Evolutionary conservation across 75 land plant species (phyloP).

Genomic region (Selaginella moellendorffii): DNA sequence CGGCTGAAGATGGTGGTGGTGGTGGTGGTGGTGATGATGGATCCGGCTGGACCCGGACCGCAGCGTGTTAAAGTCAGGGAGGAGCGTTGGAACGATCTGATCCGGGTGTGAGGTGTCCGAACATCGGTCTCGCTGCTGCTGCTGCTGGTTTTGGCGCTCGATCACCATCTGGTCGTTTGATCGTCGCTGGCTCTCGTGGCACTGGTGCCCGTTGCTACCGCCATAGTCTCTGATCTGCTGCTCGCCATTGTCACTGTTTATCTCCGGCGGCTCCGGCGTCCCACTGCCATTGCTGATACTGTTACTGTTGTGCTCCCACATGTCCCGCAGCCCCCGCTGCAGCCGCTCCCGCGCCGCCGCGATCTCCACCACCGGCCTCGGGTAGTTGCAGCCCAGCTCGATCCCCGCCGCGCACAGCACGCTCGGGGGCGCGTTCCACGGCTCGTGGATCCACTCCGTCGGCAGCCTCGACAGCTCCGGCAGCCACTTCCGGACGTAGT

Average conservation of each 20-base stretch:
- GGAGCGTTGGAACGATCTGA: background rate
- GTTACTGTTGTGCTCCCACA: background rate
- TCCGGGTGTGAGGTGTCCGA: background rate
- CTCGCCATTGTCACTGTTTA: background rate
- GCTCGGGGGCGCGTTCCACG: background rate
- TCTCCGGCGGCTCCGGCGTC: background rate
- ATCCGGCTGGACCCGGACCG: background rate
- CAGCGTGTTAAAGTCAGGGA: background rate
- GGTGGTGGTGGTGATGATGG: too few relatives aligned
- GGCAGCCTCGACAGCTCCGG: conserved; percentile 3
- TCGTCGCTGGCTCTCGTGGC: background rate
- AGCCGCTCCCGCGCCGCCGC: background rate
- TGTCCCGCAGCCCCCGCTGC: background rate
- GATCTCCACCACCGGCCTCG: background rate
- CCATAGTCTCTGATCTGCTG: background rate
- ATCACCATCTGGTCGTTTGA: too few relatives aligned
- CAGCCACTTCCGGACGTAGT: conserved; percentile 3
- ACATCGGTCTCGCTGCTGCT: background rate
- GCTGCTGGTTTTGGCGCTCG: background rate
- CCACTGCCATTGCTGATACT: too few relatives aligned
- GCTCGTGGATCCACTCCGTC: conserved; percentile 1
- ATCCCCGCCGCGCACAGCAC: background rate
- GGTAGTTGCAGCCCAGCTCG: conserved; percentile 4
- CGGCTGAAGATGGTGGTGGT: background rate
- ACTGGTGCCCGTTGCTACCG: background rate